Conservation (phyloP, 2,329 filamentous ascomycete species). For the Sporothrix inflata region DNA sequence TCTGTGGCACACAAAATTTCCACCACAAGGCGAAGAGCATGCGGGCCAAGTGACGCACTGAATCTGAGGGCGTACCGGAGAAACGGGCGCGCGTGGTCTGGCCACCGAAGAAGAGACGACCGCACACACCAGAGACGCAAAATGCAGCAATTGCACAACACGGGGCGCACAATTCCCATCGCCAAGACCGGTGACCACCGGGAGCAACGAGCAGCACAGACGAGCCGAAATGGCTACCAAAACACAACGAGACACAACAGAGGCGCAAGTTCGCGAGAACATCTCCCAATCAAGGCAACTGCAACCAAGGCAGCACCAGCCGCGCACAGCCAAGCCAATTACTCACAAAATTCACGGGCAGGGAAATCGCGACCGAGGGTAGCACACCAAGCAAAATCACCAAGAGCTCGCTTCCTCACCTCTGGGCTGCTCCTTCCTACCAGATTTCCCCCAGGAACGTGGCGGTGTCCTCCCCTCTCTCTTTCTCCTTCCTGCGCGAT, state of each 20-base stretch:
- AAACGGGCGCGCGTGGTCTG: slow-evolving; percentile 13
- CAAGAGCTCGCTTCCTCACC: background rate
- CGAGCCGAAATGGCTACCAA: background rate
- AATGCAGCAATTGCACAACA: background rate
- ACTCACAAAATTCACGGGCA: background rate
- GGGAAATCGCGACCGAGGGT: slow-evolving; percentile 3
- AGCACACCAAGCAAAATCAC: background rate
- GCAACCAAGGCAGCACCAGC: slow-evolving; percentile 16
- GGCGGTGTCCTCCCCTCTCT: background rate
- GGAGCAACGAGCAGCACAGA: background rate
- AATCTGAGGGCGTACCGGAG: background rate
- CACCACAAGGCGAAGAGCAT: background rate
- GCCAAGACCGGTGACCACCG: slow-evolving; percentile 8
- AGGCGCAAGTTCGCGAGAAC: background rate
- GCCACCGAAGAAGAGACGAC: background rate
- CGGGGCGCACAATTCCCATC: slow-evolving; percentile 5
- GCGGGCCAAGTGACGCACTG: background rate
- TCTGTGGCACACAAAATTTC: background rate
- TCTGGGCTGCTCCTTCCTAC: background rate
- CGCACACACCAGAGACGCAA: background rate
- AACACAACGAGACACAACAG: background rate
- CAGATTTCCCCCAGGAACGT: background rate
- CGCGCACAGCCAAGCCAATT: background rate
- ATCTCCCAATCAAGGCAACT: background rate
- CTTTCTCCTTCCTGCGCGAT: background rate